Evolutionary conservation across 2,329 filamentous ascomycete species (phyloP).

Genomic region (Arachnomyces sp.): DNA sequence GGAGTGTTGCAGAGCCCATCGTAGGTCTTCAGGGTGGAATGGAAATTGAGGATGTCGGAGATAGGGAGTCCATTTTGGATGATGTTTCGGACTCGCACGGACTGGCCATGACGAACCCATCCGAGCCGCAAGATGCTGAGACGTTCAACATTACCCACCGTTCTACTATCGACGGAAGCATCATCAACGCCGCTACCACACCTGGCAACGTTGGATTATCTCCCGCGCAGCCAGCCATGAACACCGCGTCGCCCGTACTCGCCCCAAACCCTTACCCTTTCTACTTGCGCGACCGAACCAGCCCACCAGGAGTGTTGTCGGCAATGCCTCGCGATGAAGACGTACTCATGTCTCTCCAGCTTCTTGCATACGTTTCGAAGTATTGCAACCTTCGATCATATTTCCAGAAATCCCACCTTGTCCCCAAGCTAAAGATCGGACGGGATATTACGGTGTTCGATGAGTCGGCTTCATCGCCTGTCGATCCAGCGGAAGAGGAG

Average conservation of each 20-base stretch:
- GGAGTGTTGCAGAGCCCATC: slow-evolving; percentile 56
- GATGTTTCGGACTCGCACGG: slow-evolving; percentile 61
- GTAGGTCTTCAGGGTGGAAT: slow-evolving; percentile 73
- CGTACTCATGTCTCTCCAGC: slow-evolving; percentile 92
- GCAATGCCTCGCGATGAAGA: slow-evolving; percentile 96
- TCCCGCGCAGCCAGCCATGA: slow-evolving; percentile 52
- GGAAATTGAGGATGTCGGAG: slow-evolving; percentile 79
- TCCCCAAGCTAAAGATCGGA: slow-evolving; percentile 83
- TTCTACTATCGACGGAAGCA: slow-evolving; percentile 73
- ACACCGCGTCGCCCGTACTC: slow-evolving; percentile 64
- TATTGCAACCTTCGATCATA: slow-evolving; percentile 94
- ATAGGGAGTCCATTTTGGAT: slow-evolving; percentile 70
- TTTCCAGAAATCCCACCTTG: slow-evolving; percentile 89
- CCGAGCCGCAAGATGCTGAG: slow-evolving; percentile 76
- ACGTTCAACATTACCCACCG: slow-evolving; percentile 93
- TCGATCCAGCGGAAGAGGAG: slow-evolving; percentile 48
- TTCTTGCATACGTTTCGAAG: slow-evolving; percentile 95
- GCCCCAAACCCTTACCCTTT: slow-evolving; percentile 65
- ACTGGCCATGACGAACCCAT: slow-evolving; percentile 67
- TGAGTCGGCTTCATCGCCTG: slow-evolving; percentile 38
- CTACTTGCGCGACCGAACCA: slow-evolving; percentile 67
- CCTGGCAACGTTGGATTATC: slow-evolving; percentile 67
- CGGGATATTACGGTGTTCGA: slow-evolving; percentile 75
- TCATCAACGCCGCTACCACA: slow-evolving; percentile 61
- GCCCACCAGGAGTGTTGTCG: slow-evolving; percentile 65